Conservation (phyloP, 2,329 filamentous ascomycete species). For the Colletotrichum eleusines region DNA sequence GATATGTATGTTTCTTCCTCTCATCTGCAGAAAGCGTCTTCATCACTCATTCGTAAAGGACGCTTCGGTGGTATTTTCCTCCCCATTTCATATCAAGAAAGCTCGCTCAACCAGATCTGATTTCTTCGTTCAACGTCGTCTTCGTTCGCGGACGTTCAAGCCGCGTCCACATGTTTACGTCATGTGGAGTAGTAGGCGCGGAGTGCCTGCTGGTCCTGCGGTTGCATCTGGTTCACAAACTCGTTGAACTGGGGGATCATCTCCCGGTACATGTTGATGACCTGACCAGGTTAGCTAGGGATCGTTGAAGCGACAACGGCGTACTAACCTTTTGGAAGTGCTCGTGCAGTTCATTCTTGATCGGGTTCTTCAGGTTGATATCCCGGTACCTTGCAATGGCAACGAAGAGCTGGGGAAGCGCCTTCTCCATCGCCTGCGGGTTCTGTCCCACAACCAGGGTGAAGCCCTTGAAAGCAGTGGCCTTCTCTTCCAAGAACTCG, state of each 20-base stretch:
- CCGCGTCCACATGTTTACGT: neutral
- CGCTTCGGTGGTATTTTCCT: slow-evolving; percentile 40
- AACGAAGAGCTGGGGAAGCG: slow-evolving; percentile 83
- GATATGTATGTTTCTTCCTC: slow-evolving; percentile 39
- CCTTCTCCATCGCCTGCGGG: slow-evolving; percentile 91
- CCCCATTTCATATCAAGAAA: slow-evolving; percentile 38
- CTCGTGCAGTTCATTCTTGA: slow-evolving; percentile 75
- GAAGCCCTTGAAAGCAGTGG: slow-evolving; percentile 92
- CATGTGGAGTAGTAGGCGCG: slow-evolving; percentile 58
- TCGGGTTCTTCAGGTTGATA: slow-evolving; percentile 68
- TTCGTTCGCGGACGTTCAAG: slow-evolving; percentile 1
- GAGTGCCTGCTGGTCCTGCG: slow-evolving; percentile 63
- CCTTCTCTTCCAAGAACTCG: slow-evolving; percentile 92
- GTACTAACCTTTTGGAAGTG: slow-evolving; percentile 80
- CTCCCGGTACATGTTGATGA: slow-evolving; percentile 67
- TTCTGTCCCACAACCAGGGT: slow-evolving; percentile 86
- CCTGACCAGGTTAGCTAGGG: slow-evolving; percentile 51
- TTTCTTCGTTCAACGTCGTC: slow-evolving; percentile 26
- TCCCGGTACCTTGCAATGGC: slow-evolving; percentile 84
- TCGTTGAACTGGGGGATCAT: slow-evolving; percentile 70
- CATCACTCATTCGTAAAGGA: slow-evolving; percentile 39
- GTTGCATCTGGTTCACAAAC: slow-evolving; percentile 64
- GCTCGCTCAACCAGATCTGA: slow-evolving; percentile 17
- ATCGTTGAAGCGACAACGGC: slow-evolving; percentile 34
- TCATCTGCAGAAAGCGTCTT: slow-evolving; percentile 26